Evolutionary conservation across 1,139 yeast genomes (phyloP), one percentile per base, ranked within the genome.

Genomic region (Hyphopichia wangnamkhiaoensis): DNA sequence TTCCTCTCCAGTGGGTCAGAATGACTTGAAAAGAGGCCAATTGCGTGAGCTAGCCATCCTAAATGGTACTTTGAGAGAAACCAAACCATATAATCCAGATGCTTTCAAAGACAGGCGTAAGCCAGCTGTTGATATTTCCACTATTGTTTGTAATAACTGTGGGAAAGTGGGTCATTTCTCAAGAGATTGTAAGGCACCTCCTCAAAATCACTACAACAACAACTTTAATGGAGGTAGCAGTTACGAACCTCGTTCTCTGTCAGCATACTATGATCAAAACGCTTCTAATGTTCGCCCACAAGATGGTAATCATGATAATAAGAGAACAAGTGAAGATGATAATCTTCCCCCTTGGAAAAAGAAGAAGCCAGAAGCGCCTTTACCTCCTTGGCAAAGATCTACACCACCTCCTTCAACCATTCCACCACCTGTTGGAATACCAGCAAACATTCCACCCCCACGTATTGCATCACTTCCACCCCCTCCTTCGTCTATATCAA

Each of bases 1-100:
- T 2, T 76, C 83, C 17, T 82, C 95, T 0, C 98, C 98, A 1
- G 93, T 84, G 49, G 96, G 96, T 1, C 95, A 89, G 57, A 93
- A 93, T 61, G 96, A 89, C 47, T 73, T 88, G 60, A 94, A 94
- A 58, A 72, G 97, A 41, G 90, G 86, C 34, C 99, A 94, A 59
- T 72, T 94, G 47, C 74, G 96, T 46, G 96, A 93, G 54, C 72
- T 94, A 52, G 99, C 99, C 0, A 84, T 88, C 13, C 72, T 93
- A 43, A 94, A 93, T 65, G 99, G 99, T 63, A 94, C 98, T 0
- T 71, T 90, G 36, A 75, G 98, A 40, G 96, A 88, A 53, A 71
- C 78, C 2, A 86, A 81, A 83, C 90, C 67, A 66, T 82, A 59
- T 68, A 84, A 59, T 71, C 88, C 52, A 69, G 96, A 68, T 65